Percentiles rank a stretch among this genome's conserved stretches.
Evolutionary conservation across 768 basidiomycete species (phyloP).

Genomic region (Tricholoma matsutake): DNA sequence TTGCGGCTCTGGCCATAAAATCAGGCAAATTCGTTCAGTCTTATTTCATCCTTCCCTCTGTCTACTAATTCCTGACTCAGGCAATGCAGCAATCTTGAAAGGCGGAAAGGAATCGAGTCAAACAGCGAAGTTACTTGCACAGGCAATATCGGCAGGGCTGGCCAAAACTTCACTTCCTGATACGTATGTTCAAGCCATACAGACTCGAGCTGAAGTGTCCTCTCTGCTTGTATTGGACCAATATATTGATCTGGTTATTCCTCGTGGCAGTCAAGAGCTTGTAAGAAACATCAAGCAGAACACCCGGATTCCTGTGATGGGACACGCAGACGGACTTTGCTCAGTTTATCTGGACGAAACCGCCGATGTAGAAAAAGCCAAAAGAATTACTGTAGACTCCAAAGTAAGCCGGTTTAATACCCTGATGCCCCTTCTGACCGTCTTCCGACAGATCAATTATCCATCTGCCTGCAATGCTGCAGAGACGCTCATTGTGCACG

Average conservation of each 20-base stretch:
- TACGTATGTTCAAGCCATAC: constrained; percentile 87
- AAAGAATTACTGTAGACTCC: constrained; percentile 81
- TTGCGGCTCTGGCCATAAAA: constrained; percentile 93
- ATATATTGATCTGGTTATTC: constrained; percentile 97
- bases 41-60: background rate
- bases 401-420: constrained; percentile 55
- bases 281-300: constrained; percentile 86
- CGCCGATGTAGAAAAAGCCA: constrained; percentile 76
- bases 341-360: constrained; percentile 84
- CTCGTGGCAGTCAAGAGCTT: constrained; percentile 88
- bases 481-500: constrained; percentile 88
- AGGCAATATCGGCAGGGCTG: constrained; percentile 77
- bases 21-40: constrained; percentile 59
- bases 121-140: constrained; percentile 73
- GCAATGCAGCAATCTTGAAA: constrained; percentile 96
- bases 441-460: constrained; percentile 71
- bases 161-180: constrained; percentile 67
- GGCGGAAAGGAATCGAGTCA: constrained; percentile 93
- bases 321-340: constrained; percentile 96
- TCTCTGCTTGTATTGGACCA: constrained; percentile 81
- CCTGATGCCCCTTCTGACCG: background rate
- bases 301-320: constrained; percentile 97
- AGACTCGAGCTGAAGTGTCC: constrained; percentile 88
- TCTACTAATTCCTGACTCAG: constrained; percentile 36
- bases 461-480: constrained; percentile 94